Conservation (phyloP, 1,284 basidiomycete species). For the Bjerkandera adusta region DNA sequence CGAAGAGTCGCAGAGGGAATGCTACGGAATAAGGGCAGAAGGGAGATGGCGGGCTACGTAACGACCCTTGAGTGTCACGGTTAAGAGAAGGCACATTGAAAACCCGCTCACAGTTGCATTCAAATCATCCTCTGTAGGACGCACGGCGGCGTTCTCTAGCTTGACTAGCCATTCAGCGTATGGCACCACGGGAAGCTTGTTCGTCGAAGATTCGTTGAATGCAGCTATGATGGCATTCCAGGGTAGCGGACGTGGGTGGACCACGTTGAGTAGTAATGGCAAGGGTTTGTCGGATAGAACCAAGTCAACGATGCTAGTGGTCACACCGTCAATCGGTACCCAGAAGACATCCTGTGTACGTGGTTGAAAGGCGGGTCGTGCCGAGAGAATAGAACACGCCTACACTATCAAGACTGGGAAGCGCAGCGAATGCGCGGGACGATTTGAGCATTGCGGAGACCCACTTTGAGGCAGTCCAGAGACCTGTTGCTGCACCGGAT, state of each 20-base stretch:
- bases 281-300: not conserved
- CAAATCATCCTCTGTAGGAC: conserved; percentile 6
- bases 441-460: too few relatives aligned
- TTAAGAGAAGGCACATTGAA: too few relatives aligned
- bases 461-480: too few relatives aligned
- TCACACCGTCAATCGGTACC: conserved; percentile 16
- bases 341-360: conserved; percentile 15
- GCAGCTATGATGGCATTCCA: conserved; percentile 12
- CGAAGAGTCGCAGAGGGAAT: too few relatives aligned
- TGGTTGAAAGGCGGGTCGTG: too few relatives aligned
- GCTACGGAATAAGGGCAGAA: too few relatives aligned
- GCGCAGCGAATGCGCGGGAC: too few relatives aligned
- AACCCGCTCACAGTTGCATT: conserved; percentile 16
- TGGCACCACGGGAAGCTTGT: conserved; percentile 7
- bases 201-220: conserved; percentile 1
- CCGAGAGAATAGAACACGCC: too few relatives aligned
- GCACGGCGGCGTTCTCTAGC: conserved; percentile 9
- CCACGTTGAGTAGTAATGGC: conserved; percentile 14
- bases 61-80: too few relatives aligned
- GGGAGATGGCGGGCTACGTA: too few relatives aligned
- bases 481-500: too few relatives aligned
- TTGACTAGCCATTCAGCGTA: conserved; percentile 9
- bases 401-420: too few relatives aligned
- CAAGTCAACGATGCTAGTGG: conserved; percentile 13
- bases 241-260: conserved; percentile 14